Evolutionary conservation across 2,329 filamentous ascomycete species (phyloP).

Genomic region (Nigrograna mackinnonii): DNA sequence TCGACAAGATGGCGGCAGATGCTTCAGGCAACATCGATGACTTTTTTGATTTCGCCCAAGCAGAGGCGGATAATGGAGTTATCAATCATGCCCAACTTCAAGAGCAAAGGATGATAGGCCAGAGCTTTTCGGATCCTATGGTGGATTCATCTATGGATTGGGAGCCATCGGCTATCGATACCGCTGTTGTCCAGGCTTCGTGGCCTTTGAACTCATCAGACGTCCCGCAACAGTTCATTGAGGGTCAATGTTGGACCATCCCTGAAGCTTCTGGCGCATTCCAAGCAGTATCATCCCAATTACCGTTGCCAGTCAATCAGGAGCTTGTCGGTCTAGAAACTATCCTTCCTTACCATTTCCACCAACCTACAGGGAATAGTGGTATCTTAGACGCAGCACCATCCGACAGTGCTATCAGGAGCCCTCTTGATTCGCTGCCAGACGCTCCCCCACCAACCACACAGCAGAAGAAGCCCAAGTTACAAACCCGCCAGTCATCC

Average conservation of each 20-base stretch:
- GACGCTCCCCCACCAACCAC: neutral
- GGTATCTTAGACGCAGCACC: neutral
- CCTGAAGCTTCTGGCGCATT: too few relatives aligned
- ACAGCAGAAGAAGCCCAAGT: neutral
- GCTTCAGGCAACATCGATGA: constrained; percentile 22
- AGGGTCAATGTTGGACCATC: too few relatives aligned
- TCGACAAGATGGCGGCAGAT: constrained; percentile 12
- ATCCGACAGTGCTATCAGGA: too few relatives aligned
- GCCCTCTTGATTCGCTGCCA: neutral
- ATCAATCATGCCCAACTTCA: constrained; percentile 4
- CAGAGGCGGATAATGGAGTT: constrained; percentile 22
- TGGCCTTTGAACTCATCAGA: constrained; percentile 4
- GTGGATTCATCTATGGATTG: constrained; percentile 29
- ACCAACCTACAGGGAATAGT: too few relatives aligned
- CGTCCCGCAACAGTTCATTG: too few relatives aligned
- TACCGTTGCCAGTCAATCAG: too few relatives aligned
- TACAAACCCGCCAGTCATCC: constrained; percentile 4
- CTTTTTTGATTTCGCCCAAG: constrained; percentile 39
- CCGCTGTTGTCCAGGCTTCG: neutral
- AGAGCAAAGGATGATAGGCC: neutral
- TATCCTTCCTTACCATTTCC: neutral
- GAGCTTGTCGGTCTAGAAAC: too few relatives aligned
- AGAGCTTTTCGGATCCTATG: neutral
- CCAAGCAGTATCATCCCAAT: too few relatives aligned
- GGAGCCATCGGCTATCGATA: constrained; percentile 12